Evolutionary conservation across 2,329 filamentous ascomycete genomes (phyloP), one percentile per base, ranked within the genome.

Genomic region (Aspergillus carbonarius): DNA sequence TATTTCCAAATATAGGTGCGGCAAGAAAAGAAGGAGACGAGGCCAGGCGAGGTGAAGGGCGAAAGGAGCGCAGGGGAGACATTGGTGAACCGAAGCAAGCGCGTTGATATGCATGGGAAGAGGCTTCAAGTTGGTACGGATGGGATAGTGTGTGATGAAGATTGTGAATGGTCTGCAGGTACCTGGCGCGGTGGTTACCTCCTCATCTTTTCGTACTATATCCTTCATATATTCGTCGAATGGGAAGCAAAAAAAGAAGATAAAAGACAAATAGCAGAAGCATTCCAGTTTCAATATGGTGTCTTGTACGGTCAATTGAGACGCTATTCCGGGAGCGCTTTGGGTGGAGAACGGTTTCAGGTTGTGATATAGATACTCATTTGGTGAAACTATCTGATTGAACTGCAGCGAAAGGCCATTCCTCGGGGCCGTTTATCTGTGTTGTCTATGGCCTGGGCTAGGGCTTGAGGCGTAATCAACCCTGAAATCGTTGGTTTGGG

Each of bases 1-100:
- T 61, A 66, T 67, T 70, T 61, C 64, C 60, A 64, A 69, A 65
- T 62, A 66, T 67, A 67, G 65, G 66, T 71, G 67, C 67, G 67
- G 65, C 71, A 68, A 70, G 71, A 65, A 68, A 69, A 68, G 68
- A 68, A 68, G 68, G 67, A 73, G 68, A 72, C 60, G 68, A 67
- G 56, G 63, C 59, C 61, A 71, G 63, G 63, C 59, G 63, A 71
- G 63, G 64, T 63, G 70, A 69, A 67, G 67, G 70, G 58, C 70
- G 66, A 64, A 63, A 67, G 65, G 59, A 68, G 67, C 61, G 65
- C 62, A 60, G 63, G 62, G 64, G 59, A 66, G 63, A 68, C 63
- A 67, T 62, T 62, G 63, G 63, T 68, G 66, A 65, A 69, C 62
- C 66, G 65, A 67, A 68, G 69, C 64, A 66, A 67, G 63, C 59